Evolutionary conservation across 352 stramenopile genomes (phyloP).

Genomic region (Phytophthora sp.): DNA sequence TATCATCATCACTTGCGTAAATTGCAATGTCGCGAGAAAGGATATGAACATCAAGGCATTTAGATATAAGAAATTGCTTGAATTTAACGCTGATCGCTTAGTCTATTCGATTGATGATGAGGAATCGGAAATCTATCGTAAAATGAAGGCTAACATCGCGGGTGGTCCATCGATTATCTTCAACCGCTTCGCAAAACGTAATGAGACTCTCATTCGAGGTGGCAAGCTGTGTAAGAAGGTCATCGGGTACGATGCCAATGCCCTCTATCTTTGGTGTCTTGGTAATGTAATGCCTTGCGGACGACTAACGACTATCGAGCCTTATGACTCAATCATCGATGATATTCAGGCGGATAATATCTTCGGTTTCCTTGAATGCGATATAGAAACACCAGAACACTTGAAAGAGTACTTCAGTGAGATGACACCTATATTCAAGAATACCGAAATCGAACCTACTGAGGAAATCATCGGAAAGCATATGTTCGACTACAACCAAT

Average conservation of each 20-base stretch:
- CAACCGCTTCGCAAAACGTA: background rate
- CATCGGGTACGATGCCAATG: slow-evolving; percentile 37
- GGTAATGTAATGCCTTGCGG: background rate
- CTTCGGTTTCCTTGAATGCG: slow-evolving; percentile 48
- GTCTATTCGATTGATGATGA: background rate
- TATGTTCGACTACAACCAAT: slow-evolving; percentile 36
- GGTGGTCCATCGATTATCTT: background rate
- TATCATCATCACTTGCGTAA: slow-evolving; percentile 19
- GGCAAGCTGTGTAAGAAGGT: slow-evolving; percentile 30
- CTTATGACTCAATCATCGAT: slow-evolving; percentile 34
- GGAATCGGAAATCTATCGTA: background rate
- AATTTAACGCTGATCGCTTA: slow-evolving; percentile 4
- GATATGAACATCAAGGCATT: slow-evolving; percentile 19
- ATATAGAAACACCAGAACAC: slow-evolving; percentile 40
- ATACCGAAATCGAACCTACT: slow-evolving; percentile 24
- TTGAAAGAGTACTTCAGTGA: slow-evolving; percentile 41
- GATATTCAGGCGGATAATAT: slow-evolving; percentile 38
- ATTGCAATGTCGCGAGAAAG: slow-evolving; percentile 1
- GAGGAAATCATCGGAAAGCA: slow-evolving; percentile 30
- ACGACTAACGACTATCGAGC: background rate
- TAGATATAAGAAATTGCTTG: slow-evolving; percentile 16
- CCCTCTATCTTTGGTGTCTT: slow-evolving; percentile 35
- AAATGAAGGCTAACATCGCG: background rate
- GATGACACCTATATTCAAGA: slow-evolving; percentile 46
- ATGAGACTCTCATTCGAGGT: slow-evolving; percentile 22